Base-by-base conservation (phyloP, 208 protist genomes). In the Crithidia bombi region DNA sequence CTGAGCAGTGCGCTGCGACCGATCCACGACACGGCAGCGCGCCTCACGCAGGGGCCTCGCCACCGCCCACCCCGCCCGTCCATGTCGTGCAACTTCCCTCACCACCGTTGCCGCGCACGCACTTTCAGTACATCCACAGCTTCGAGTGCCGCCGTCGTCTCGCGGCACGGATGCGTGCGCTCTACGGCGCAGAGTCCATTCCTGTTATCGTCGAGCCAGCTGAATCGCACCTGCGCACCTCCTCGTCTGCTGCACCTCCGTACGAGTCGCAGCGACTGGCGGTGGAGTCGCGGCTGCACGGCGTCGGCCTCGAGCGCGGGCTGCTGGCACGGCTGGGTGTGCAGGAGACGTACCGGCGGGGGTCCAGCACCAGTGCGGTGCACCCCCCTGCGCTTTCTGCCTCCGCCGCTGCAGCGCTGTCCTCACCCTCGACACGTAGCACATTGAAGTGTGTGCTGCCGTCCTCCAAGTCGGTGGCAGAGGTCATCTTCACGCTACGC, bases 131-230 rank as follows among this genome's bases (percentile, higher is more conserved):
- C 19, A 77, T 78, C 26, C 81, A 86, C 59, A 68, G 66, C 50
- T 84, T 92, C 64, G 86, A 78, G 3, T 73, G 75, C 35, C 83
- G 89, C 64, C 56, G 67, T 35, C 63, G 62, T 39, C 71, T 87
- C 21, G 70, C 86, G 21, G 41, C 19, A 12, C 59, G 65, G 47
- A 72, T 91, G 33, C 57, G 50, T 14, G 39, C 56, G 12, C 14
- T 65, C 23, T 82, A 85, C 39, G 93, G 95, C 63, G 69, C 81
- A 9, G 73, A 91, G 32, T 64, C 85, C 23, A 89, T 98, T 32
- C 94, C 94, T 4, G 76, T 98, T 26, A 94, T 98, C 50, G 93
- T 90, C 38, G 96, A 98, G 71, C 95, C 96, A 41, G 79, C 83
- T 6, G 69, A 82, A 30, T 66, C 46, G 25, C 59, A 67, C 30